Base-by-base conservation (phyloP, 345 rosid genomes). In the Eucalyptus lansdowneana region DNA sequence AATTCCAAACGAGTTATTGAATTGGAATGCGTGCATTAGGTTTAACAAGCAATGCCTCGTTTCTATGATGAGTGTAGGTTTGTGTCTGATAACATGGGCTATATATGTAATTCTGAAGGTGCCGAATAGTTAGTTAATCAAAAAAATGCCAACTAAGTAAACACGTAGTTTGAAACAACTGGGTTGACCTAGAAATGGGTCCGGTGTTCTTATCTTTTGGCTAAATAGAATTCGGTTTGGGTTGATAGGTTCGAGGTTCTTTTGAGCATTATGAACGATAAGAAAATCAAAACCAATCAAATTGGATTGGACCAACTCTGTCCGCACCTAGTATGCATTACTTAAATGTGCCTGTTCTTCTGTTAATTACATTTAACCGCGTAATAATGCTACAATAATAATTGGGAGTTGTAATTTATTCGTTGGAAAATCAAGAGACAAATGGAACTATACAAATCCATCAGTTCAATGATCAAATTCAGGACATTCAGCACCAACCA, bases 251-350 rank as follows among this genome's bases (percentile, higher is more conserved):
- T 2, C 8, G 1, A 76, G 8, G 3, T 37, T 76, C 27, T 21
- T 37, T 21, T 9, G 7, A 69, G 4, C 44, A 11, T 0, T 1
- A 1, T 3, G 8, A 76, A 27, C 2, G 1, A 37, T 21, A 11
- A 76, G 22, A 76, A 72, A 72, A 37, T 76, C 3, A 3, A 6
- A 76, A 76, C 9, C 7, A 2, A 7, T 11, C 4, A 14, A 37
- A 72, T 72, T 11, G 8, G 27, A 76, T 76, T 9, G 8, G 13
- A 22, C 3, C 14, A 2, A 76, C 9, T 9, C 8, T 37, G 3
- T n/a, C 29, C 6, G 4, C 3, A 2, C 47, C 27, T 40, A 21
- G 8, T 15, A 5, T 21, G 47, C 29, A 6, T 76, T 40, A 76
- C 27, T 40, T 21, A 76, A 21, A 76, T 40, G 27, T 76, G 83